Evolutionary conservation across 2,329 filamentous ascomycete species (phyloP).

Genomic region (Penicillium crustosum): DNA sequence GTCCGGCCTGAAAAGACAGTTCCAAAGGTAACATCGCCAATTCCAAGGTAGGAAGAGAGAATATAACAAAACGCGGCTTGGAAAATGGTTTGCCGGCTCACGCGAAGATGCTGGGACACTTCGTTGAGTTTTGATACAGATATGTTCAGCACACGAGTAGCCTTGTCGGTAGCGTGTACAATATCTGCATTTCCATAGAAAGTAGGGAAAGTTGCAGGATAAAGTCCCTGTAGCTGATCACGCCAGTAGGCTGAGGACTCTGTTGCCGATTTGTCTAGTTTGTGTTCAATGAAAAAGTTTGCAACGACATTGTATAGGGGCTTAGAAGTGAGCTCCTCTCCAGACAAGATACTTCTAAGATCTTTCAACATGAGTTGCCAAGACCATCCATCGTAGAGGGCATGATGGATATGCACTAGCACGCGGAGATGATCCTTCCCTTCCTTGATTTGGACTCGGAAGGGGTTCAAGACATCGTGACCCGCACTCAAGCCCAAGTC

Average conservation of each 20-base stretch:
- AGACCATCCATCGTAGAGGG: constrained; percentile 92
- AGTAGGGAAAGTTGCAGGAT: constrained; percentile 58
- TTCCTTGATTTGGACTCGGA: constrained; percentile 58
- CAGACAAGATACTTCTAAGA: constrained; percentile 54
- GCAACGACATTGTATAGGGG: constrained; percentile 64
- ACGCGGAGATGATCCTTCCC: constrained; percentile 24
- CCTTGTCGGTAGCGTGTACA: constrained; percentile 28
- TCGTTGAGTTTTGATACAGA: constrained; percentile 36
- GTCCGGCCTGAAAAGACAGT: constrained; percentile 80
- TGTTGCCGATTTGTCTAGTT: constrained; percentile 35
- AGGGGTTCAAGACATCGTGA: constrained; percentile 56
- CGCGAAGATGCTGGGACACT: constrained; percentile 43
- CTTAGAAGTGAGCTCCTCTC: constrained; percentile 36
- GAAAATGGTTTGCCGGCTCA: constrained; percentile 70
- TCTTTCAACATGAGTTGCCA: constrained; percentile 72
- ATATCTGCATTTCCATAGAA: constrained; percentile 48
- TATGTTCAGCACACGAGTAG: constrained; percentile 35
- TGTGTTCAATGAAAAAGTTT: constrained; percentile 45
- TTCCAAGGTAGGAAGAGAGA: constrained; percentile 64
- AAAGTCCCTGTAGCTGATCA: constrained; percentile 60
- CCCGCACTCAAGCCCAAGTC: constrained; percentile 35
- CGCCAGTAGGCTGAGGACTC: constrained; percentile 67
- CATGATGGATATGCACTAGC: constrained; percentile 70
- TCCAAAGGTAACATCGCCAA: constrained; percentile 69
- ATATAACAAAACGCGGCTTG: constrained; percentile 70